Conservation (phyloP, 305 asterid species). For the Solanum hybrid region DNA sequence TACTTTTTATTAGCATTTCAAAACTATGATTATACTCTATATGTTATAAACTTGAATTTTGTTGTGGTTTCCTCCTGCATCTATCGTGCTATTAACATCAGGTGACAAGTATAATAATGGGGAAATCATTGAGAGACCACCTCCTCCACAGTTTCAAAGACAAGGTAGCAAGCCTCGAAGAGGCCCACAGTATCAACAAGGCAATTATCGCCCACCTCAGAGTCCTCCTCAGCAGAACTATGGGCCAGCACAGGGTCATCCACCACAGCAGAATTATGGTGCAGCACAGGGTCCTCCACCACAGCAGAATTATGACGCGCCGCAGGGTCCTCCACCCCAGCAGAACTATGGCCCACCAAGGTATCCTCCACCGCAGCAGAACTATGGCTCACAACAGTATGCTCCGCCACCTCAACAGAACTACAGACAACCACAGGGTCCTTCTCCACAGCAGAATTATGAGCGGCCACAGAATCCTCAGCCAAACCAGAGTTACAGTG, state of each 20-base stretch:
- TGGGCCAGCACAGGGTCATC: constrained; percentile 19
- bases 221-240: constrained; percentile 6
- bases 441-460: constrained; percentile 21
- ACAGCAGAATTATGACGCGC: constrained; percentile 24
- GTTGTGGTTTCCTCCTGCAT: not conserved
- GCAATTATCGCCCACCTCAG: constrained; percentile 12
- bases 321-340: constrained; percentile 8
- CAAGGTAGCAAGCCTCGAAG: constrained; percentile 9
- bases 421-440: constrained; percentile 6
- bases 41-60: not conserved
- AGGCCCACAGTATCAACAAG: not conserved
- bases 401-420: constrained; percentile 27
- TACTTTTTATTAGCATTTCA: not conserved
- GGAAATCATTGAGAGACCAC: constrained; percentile 73
- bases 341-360: constrained; percentile 15
- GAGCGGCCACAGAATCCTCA: constrained; percentile 12
- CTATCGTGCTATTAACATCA: constrained; percentile 14
- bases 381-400: constrained; percentile 16
- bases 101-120: constrained; percentile 94
- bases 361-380: constrained; percentile 13
- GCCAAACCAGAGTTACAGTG: constrained; percentile 10
- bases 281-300: constrained; percentile 2
- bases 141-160: constrained; percentile 57
- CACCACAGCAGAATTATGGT: constrained; percentile 15
- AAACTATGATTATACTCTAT: not conserved